Evolutionary conservation across 331 rosid species (phyloP).

Genomic region (Pyrus hybrid): DNA sequence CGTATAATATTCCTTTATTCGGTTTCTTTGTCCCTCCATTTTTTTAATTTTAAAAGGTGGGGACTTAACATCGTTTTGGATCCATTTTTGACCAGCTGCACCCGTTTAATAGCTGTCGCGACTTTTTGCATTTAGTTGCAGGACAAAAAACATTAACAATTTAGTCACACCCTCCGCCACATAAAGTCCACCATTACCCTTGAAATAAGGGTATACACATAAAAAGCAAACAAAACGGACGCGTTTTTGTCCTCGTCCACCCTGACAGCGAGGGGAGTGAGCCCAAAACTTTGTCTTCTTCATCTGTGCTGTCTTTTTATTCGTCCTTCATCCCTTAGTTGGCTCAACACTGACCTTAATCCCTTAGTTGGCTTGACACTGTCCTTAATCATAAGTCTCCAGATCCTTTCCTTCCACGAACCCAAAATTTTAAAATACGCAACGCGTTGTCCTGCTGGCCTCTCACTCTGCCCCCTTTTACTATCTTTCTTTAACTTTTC

Average conservation of each 20-base stretch:
- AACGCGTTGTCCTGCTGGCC: constrained; percentile 6
- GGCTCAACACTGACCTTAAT: no score
- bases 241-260: not conserved
- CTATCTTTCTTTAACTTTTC: not conserved
- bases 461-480: not conserved
- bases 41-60: not conserved
- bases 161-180: constrained; percentile 3
- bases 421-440: not conserved
- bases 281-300: not conserved
- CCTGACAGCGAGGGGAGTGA: not conserved
- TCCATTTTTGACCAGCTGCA: not conserved
- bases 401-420: not conserved
- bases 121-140: not conserved
- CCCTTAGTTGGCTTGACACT: no score
- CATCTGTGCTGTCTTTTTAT: not conserved
- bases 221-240: not conserved
- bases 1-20: not conserved
- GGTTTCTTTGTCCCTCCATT: no score
- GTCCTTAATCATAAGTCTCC: not conserved
- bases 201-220: no score
- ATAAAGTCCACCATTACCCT: not conserved
- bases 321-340: not conserved
- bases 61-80: not conserved
- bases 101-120: no score
- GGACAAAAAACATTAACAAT: not conserved